These are phyloP conservation scores for Cerioporus squamosus DNA, from an alignment of 1,284 basidiomycete species.

Conservation along the genomic window DNA sequence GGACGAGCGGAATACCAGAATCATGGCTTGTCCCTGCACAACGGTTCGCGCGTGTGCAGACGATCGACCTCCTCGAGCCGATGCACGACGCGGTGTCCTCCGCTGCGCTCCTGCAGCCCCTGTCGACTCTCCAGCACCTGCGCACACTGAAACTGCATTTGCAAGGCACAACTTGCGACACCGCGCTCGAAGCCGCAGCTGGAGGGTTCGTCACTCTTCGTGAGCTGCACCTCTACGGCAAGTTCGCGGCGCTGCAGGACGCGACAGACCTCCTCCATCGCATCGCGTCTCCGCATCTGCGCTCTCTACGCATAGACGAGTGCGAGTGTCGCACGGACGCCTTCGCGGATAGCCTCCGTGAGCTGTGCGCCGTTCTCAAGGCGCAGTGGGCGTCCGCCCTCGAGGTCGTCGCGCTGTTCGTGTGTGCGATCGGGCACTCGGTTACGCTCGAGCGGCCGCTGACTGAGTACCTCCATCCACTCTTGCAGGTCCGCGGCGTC, in stretches of 20 bases:
- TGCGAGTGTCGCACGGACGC: background rate
- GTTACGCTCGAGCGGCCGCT: background rate
- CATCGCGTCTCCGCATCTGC: background rate
- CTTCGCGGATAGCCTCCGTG: background rate
- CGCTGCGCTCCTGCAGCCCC: background rate
- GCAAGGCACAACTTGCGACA: background rate
- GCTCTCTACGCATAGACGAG: background rate
- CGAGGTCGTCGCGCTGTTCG: background rate
- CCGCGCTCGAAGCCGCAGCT: background rate
- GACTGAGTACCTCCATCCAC: background rate
- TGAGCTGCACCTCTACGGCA: background rate
- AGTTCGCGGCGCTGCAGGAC: background rate
- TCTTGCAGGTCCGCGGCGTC: background rate
- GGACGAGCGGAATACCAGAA: conserved; percentile 1
- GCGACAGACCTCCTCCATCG: background rate
- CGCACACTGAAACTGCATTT: conserved; percentile 2
- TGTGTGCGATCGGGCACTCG: background rate
- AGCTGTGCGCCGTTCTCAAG: background rate
- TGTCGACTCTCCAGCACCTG: background rate
- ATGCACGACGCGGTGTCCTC: background rate
- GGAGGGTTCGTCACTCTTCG: background rate
- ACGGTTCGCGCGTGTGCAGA: background rate
- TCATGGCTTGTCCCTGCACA: background rate
- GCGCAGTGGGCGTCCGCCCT: background rate
- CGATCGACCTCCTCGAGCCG: conserved; percentile 2